phyloP scores from a whole-genome alignment of 441 rosid species.

The Euphorbia schlechtendalii region DNA sequence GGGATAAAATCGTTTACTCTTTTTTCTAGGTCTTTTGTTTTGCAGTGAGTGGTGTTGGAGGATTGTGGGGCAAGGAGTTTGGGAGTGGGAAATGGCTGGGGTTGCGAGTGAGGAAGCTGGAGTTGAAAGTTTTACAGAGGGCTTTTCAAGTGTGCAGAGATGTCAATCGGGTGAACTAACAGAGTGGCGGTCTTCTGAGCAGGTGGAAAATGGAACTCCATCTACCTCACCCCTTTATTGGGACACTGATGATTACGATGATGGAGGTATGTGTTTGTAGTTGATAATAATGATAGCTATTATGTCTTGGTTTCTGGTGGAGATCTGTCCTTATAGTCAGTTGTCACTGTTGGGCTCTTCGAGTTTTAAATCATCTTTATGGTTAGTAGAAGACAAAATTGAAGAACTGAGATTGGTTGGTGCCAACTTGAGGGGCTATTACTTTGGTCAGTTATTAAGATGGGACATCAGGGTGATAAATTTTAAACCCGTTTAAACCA shows the following conservation, averaged over 20 bases:
- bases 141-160: conserved; percentile 46
- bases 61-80: conserved; percentile 30
- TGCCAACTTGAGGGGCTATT: background rate
- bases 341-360: background rate
- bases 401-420: background rate
- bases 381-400: background rate
- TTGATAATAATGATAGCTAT: background rate
- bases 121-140: conserved; percentile 64
- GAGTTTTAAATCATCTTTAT: background rate
- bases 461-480: background rate
- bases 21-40: conserved; percentile 18
- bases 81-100: conserved; percentile 64
- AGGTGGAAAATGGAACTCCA: conserved; percentile 76
- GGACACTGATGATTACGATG: conserved; percentile 74
- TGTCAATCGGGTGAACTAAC: conserved; percentile 71
- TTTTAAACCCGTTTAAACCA: background rate
- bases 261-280: conserved; percentile 44
- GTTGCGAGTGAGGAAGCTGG: conserved; percentile 56
- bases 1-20: conserved; percentile 11
- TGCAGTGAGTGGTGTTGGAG: conserved; percentile 31
- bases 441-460: background rate
- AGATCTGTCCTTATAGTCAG: background rate
- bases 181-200: conserved; percentile 88
- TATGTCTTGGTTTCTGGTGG: background rate
- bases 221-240: conserved; percentile 89